Evolutionary conservation across 108 stramenopile species (phyloP).

Genomic region (Pelagomonas calceolata): DNA sequence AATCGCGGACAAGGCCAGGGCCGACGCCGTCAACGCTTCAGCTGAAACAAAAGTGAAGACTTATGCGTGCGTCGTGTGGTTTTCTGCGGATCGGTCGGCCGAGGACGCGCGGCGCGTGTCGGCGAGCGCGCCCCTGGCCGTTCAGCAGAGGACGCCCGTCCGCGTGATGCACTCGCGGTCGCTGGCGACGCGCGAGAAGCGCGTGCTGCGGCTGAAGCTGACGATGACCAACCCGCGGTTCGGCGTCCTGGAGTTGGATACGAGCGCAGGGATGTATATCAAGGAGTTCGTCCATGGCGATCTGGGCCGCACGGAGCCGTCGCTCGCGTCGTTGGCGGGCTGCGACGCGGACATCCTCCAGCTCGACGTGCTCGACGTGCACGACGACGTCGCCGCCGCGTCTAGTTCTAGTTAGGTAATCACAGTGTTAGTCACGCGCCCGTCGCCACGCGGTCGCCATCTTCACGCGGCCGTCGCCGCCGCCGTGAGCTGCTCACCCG

Average conservation of each 20-base stretch:
- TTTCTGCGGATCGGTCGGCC: constrained; percentile 1
- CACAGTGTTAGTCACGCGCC: no score
- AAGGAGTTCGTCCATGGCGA: constrained; percentile 59
- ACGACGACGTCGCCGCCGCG: no score
- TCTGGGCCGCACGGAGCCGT: constrained; percentile 43
- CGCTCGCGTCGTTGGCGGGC: constrained; percentile 26
- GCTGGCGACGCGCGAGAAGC: constrained; percentile 19
- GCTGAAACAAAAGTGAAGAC: constrained; percentile 37
- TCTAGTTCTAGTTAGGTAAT: no score
- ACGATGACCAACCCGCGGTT: constrained; percentile 30
- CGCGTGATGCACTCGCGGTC: constrained; percentile 48
- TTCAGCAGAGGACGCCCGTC: constrained; percentile 41
- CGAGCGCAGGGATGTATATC: constrained; percentile 46
- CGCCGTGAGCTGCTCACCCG: no score
- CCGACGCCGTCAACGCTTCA: constrained; percentile 19
- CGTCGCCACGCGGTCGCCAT: no score
- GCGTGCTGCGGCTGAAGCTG: constrained; percentile 17
- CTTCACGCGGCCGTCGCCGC: no score
- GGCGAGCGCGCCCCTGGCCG: constrained; percentile 12
- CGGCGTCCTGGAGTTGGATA: constrained; percentile 31
- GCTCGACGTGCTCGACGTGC: constrained; percentile 24
- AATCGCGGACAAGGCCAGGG: constrained; percentile 7
- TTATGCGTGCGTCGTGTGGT: constrained; percentile 42
- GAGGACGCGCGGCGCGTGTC: neutral
- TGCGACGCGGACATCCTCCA: constrained; percentile 27